Evolutionary conservation across 257 asterid genomes (phyloP), one percentile per base, ranked within the genome.

Genomic region (Galeopsis tetrahit): DNA sequence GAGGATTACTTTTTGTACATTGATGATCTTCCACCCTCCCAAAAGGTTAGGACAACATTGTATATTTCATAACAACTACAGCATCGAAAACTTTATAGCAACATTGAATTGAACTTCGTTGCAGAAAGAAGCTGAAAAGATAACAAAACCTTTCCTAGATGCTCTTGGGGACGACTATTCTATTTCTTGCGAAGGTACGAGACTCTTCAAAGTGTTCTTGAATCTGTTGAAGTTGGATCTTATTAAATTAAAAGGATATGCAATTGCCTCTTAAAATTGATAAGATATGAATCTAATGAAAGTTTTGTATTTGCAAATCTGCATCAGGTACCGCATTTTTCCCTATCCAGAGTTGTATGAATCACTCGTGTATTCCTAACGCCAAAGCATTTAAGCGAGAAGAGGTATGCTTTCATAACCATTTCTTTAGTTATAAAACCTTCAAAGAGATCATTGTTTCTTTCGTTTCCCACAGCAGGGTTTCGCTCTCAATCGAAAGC

Each of bases 91-190:
- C 72, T 5, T 58, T 14, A 34, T 77, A 58, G 58, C 65, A 57
- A 57, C 21, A 70, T 55, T 69, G 38, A 75, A 66, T 17, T 9
- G 32, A 55, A 40, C 60, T 68, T 59, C 74, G 48, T 80, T 78
- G 65, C 87, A 91, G 99, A 72, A 83, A 81, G 84, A 85, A 74
- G 98, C 91, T 75, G 95, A 88, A 79, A 85, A 71, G 75, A 77
- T 81, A 48, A 83, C 95, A 69, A 76, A 78, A 78, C 79, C 90
- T 68, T 66, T 91, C 72, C 88, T 91, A 11, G 93, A 94, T 82
- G 96, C 99, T 85, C 98, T 91, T 82, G 99, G 96, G 28, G 93
- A 87, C 11, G 97, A 87, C 78, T 91, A 89, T 70, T 87, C 99
- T n/a, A 69, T 77, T 79, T 85, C 91, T 65, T 94, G 99, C 77